phyloP scores from a whole-genome alignment of 257 asterid genomes.

The Knoxia roxburghii region DNA sequence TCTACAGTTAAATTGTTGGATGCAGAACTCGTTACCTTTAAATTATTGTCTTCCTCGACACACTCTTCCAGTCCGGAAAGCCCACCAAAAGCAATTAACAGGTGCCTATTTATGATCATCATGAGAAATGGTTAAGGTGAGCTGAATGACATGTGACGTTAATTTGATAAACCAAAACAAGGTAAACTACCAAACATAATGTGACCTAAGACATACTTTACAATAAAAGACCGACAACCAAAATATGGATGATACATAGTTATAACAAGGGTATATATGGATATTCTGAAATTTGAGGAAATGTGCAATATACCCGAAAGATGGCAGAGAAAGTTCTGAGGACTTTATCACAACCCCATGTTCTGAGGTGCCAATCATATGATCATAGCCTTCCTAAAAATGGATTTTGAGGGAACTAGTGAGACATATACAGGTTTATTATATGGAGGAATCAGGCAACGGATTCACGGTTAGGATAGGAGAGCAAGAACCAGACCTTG shows the following conservation, averaged over 20 bases:
- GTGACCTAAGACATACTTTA: neutral
- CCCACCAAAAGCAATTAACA: conserved; percentile 95
- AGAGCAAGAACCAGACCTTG: conserved; percentile 38
- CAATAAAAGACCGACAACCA: neutral
- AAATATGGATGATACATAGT: neutral
- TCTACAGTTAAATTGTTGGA: neutral
- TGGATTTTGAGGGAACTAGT: neutral
- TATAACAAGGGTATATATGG: neutral
- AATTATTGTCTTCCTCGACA: conserved; percentile 61
- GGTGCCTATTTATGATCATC: conserved; percentile 49
- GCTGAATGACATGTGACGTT: neutral
- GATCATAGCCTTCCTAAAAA: conserved; percentile 78
- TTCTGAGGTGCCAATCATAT: conserved; percentile 85
- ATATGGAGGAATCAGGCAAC: neutral
- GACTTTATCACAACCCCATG: conserved; percentile 64
- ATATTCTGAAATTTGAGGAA: neutral
- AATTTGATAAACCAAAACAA: neutral
- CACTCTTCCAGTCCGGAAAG: conserved; percentile 98
- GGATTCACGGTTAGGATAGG: neutral
- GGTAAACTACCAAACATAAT: neutral
- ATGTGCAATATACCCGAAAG: conserved; percentile 52
- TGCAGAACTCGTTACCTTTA: conserved; percentile 45
- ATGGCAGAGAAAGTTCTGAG: conserved; percentile 64
- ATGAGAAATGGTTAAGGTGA: neutral
- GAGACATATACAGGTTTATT: neutral